These are phyloP conservation scores for Trichoderma lentiforme DNA, from an alignment of 2,329 filamentous ascomycete species.

Conservation along the genomic window DNA sequence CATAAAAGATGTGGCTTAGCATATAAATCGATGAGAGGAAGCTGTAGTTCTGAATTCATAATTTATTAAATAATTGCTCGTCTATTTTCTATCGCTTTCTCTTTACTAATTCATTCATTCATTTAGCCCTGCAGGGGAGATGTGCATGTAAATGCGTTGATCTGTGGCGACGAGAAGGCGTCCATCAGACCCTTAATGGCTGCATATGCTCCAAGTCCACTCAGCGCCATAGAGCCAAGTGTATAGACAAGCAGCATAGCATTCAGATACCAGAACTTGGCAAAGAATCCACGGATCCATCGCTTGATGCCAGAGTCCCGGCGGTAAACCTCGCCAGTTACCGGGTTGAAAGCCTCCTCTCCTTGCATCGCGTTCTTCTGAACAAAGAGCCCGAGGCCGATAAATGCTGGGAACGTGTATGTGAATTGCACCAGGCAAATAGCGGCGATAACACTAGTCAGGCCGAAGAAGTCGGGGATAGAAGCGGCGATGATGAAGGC, in stretches of 20 bases:
- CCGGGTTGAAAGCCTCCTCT: constrained; percentile 22
- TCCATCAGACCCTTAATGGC: constrained; percentile 20
- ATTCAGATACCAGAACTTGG: constrained; percentile 14
- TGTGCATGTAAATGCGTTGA: constrained; percentile 22
- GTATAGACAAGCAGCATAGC: constrained; percentile 18
- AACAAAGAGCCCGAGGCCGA: constrained; percentile 23
- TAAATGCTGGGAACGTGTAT: constrained; percentile 53
- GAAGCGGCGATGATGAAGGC: constrained; percentile 54
- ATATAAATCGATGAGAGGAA: not conserved
- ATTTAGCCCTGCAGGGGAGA: constrained; percentile 16
- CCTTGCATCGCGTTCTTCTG: constrained; percentile 21
- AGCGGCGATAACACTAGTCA: constrained; percentile 49
- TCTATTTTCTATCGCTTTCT: not conserved
- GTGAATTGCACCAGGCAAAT: constrained; percentile 56
- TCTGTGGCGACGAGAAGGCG: constrained; percentile 22
- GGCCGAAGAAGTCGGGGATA: constrained; percentile 49
- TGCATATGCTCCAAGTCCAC: constrained; percentile 20
- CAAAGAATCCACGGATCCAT: constrained; percentile 16
- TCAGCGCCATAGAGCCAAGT: constrained; percentile 19
- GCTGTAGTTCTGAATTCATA: not conserved
- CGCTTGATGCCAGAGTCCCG: constrained; percentile 7
- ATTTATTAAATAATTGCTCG: not conserved
- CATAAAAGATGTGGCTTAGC: not conserved
- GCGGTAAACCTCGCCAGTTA: constrained; percentile 14
- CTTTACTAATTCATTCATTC: not conserved